Evolutionary conservation across 2,329 filamentous ascomycete species (phyloP).

Genomic region (Colletotrichum sidae): DNA sequence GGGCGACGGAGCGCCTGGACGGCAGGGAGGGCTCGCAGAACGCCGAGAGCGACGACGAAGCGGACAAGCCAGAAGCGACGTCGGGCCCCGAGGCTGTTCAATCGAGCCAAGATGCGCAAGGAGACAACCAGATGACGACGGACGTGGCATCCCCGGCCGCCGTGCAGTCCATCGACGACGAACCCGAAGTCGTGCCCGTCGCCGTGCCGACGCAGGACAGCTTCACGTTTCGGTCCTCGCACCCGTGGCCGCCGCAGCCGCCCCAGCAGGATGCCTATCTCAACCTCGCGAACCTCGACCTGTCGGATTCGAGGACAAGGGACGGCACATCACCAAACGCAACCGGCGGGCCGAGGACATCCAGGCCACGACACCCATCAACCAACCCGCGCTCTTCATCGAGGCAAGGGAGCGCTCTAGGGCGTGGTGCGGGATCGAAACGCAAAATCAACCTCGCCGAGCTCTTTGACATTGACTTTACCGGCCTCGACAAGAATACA

Average conservation of each 20-base stretch:
- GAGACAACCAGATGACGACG: slow-evolving; percentile 43
- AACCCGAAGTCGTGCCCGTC: slow-evolving; percentile 48
- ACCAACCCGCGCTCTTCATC: slow-evolving; percentile 29
- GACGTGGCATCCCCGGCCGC: slow-evolving; percentile 49
- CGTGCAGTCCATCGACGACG: slow-evolving; percentile 32
- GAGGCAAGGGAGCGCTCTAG: slow-evolving; percentile 56
- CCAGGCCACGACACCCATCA: slow-evolving; percentile 34
- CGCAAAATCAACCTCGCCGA: slow-evolving; percentile 79
- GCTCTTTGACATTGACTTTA: slow-evolving; percentile 79
- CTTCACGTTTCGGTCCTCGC: slow-evolving; percentile 77
- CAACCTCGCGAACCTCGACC: slow-evolving; percentile 70
- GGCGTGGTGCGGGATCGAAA: slow-evolving; percentile 76
- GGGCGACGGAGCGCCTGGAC: slow-evolving; percentile 77
- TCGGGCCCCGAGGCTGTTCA: slow-evolving; percentile 68
- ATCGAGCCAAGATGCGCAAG: slow-evolving; percentile 49
- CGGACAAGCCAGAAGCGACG: slow-evolving; percentile 69
- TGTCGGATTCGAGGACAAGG: slow-evolving; percentile 63
- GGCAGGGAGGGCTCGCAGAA: slow-evolving; percentile 67
- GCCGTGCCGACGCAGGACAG: slow-evolving; percentile 67
- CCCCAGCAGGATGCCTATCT: slow-evolving; percentile 68
- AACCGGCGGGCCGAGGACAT: slow-evolving; percentile 35
- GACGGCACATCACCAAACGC: slow-evolving; percentile 47
- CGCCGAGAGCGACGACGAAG: slow-evolving; percentile 77
- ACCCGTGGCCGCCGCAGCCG: slow-evolving; percentile 56
- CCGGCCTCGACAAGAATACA: slow-evolving; percentile 72